Base-by-base conservation (phyloP, 805 yeast genomes). In the Ogataea ganodermae region DNA sequence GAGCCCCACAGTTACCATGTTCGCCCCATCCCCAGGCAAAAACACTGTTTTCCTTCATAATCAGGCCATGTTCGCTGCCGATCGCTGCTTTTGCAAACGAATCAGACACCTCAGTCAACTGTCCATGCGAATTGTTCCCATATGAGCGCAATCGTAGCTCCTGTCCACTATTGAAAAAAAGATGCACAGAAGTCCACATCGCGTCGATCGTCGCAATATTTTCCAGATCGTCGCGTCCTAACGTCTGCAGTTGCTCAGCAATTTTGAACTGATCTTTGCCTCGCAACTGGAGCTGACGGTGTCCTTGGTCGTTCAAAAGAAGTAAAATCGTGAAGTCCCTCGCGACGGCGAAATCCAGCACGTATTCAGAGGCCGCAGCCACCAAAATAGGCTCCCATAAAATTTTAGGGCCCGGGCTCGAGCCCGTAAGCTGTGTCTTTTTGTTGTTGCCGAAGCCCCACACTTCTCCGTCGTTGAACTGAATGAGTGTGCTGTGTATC, bases 1-100 rank as follows among this genome's bases (percentile, higher is more conserved):
- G 61, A 1, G 46, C 42, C 0, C 96, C 96, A 67, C 98, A 92
- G 62, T 92, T 92, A 0, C 99, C 99, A 65, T 92, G 99, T 60
- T 94, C 98, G 12, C 97, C 97, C 99, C 99, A 92, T 0, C 99
- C 99, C 98, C 98, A 94, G 2, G 91, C 76, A 45, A 60, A 69
- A 0, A 90, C 83, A 7, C 47, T 42, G 32, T 65, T 56, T 13
- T 61, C 53, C 1, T 37, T 43, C 6, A 65, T 60, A 9, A 79
- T 56, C 14, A 90, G 57, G 0, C 94, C 95, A 65, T 92, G 99
- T 61, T 92, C 98, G 63, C 96, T 88, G 0, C 99, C 99, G 5
- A 80, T 74, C 1, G 73, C 70, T 44, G 17, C 17, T 10, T 23
- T 14, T 17, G 23, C 40, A 17, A 36, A n/a, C 21, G 31, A 9